Base-by-base conservation (phyloP, 106 monocot species). In the Dactylorhiza incarnata region DNA sequence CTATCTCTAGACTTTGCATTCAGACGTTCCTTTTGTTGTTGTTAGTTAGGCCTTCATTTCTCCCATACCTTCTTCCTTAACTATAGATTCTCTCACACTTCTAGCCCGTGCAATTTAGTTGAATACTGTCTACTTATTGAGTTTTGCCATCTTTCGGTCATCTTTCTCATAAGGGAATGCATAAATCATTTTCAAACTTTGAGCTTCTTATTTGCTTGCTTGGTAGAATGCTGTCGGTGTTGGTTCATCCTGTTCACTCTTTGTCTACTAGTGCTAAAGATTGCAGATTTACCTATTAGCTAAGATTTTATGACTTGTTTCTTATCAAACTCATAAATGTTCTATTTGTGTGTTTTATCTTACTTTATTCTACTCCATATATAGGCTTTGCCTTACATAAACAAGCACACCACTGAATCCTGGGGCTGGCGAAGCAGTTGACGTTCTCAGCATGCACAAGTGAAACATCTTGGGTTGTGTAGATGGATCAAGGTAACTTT, bases 401-500 rank as follows among this genome's bases (percentile, higher is more conserved):
- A 65, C 11, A 65, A 65, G 19, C 29, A 2, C 26, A 10, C 26
- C 12, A 11, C 26, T 65, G 26, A 24, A 65, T 65, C 23, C 65
- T 25, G 65, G 4, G 65, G 65, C 62, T 29, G 26, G 12, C 25
- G 65, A 11, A 65, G 26, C 26, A 65, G 65, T 65, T 65, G 25
- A 65, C 24, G 24, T 65, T 65, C 17, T 65, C 4, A 13, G 26
- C 26, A 65, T 26, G 65, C 11, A 26, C 65, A 14, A 25, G 65
- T 65, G 65, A 65, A 65, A 65, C 26, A 29, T 2, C 12, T 65
- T 3, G 24, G 24, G 26, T 29, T 65, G 9, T 11, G 3, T 63
- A 25, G 65, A 65, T 65, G 65, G 13, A 65, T 65, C 65, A 65
- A 65, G 65, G 65, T 65, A 65, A 65, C 9, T 29, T 29, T 26